Percentiles rank a stretch among this genome's conserved stretches.
Conservation (phyloP, 768 basidiomycete species). For the Xerocomus potaroensis region DNA sequence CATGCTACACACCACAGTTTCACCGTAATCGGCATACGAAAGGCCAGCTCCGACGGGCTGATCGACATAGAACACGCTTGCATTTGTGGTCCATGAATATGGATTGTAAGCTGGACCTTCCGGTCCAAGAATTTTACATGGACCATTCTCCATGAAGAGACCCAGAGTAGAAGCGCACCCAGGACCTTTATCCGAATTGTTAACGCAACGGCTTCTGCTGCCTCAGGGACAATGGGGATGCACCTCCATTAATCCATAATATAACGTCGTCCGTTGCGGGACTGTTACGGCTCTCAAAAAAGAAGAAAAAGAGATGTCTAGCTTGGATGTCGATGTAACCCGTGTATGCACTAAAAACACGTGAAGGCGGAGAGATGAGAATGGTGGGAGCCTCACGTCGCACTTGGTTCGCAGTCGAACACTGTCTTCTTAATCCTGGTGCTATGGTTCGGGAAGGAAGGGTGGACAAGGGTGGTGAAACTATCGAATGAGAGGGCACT, state of each 20-base stretch:
- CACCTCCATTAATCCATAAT: slow-evolving; percentile 68
- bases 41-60: slow-evolving; percentile 44
- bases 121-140: neutral
- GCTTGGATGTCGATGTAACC: slow-evolving; percentile 48
- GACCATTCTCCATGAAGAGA: neutral
- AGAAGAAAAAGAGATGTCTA: slow-evolving; percentile 54
- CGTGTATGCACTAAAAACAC: slow-evolving; percentile 35
- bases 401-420: slow-evolving; percentile 12
- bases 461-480: slow-evolving; percentile 40
- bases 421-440: slow-evolving; percentile 37
- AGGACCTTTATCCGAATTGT: slow-evolving; percentile 45
- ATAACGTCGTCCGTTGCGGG: slow-evolving; percentile 55
- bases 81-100: slow-evolving; percentile 57
- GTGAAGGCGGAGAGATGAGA: neutral
- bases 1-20: neutral
- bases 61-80: slow-evolving; percentile 67
- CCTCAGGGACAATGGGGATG: neutral
- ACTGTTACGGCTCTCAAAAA: slow-evolving; percentile 52
- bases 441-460: slow-evolving; percentile 39
- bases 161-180: neutral
- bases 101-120: slow-evolving; percentile 32
- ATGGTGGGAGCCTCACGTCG: neutral
- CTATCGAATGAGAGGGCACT: slow-evolving; percentile 21
- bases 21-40: slow-evolving; percentile 37
- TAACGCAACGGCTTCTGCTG: neutral